phyloP scores from a whole-genome alignment of 768 basidiomycete species.

The Termitomyces eurrhizus region DNA sequence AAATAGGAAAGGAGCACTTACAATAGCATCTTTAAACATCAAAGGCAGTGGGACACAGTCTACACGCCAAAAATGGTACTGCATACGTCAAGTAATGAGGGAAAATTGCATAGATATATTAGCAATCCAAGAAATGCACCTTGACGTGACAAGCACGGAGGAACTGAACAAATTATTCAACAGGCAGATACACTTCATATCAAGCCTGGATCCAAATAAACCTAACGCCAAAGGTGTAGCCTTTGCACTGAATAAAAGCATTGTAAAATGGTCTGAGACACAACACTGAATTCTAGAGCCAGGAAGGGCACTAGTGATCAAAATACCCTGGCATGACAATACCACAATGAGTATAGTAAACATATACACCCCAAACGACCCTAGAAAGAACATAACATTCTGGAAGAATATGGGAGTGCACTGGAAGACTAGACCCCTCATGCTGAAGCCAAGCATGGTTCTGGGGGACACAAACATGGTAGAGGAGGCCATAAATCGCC shows the following conservation, averaged over 20 bases:
- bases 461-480: constrained; percentile 40
- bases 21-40: background rate
- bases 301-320: constrained; percentile 13
- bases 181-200: constrained; percentile 14
- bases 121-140: constrained; percentile 2
- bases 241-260: constrained; percentile 27
- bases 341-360: background rate
- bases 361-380: background rate
- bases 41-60: background rate
- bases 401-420: background rate
- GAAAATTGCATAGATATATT: background rate
- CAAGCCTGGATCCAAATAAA: constrained; percentile 10
- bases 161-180: constrained; percentile 8
- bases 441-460: constrained; percentile 25
- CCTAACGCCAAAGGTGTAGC: constrained; percentile 28
- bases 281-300: constrained; percentile 28
- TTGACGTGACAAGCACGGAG: background rate
- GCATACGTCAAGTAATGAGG: constrained; percentile 20
- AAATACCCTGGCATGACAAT: constrained; percentile 16
- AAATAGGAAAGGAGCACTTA: background rate
- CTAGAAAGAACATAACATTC: background rate
- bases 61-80: background rate
- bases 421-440: rapidly evolving
- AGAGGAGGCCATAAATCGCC: constrained; percentile 31
- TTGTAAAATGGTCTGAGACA: constrained; percentile 14